A percentile compares a stretch with the other conserved stretches of the same genome.
Conservation (phyloP, 2,329 filamentous ascomycete genomes). For the Hypoxylon sp. region DNA sequence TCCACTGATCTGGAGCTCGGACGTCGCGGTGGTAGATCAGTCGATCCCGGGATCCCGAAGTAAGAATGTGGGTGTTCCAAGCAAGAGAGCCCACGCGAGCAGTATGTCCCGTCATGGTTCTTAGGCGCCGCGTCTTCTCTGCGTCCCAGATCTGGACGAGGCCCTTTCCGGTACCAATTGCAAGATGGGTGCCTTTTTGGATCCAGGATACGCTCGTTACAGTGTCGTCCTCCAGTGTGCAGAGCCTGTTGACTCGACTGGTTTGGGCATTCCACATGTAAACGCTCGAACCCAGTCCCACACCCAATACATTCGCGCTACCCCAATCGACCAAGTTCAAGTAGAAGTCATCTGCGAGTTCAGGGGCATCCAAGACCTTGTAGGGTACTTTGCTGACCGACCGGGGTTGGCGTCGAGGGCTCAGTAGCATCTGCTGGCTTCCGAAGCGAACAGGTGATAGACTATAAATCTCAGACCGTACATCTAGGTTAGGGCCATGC, state of each 20-base stretch:
- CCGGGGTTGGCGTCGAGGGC: slow-evolving; percentile 85
- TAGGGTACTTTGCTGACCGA: slow-evolving; percentile 96
- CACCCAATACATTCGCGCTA: slow-evolving; percentile 90
- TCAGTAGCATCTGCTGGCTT: slow-evolving; percentile 92
- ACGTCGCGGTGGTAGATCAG: slow-evolving; percentile 96
- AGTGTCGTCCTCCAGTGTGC: slow-evolving; percentile 89
- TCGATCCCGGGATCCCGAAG: slow-evolving; percentile 92
- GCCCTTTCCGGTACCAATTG: slow-evolving; percentile 93
- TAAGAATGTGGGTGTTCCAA: slow-evolving; percentile 98
- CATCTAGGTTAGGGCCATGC: slow-evolving; percentile 87
- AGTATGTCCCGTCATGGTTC: slow-evolving; percentile 97
- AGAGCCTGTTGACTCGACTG: slow-evolving; percentile 91
- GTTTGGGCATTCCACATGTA: slow-evolving; percentile 98
- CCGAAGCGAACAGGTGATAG: slow-evolving; percentile 91
- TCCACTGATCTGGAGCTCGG: slow-evolving; percentile 87
- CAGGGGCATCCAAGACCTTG: slow-evolving; percentile 95
- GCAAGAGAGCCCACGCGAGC: slow-evolving; percentile 91
- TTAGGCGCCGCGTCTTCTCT: slow-evolving; percentile 80
- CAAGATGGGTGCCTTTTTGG: slow-evolving; percentile 93
- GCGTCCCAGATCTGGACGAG: slow-evolving; percentile 98
- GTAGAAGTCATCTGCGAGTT: slow-evolving; percentile 97
- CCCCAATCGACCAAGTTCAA: slow-evolving; percentile 98
- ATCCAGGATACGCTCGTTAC: slow-evolving; percentile 99
- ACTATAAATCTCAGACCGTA: slow-evolving; percentile 92
- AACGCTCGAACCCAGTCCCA: slow-evolving; percentile 90